Conservation (phyloP, 805 yeast genomes). For the Pichia californica region DNA sequence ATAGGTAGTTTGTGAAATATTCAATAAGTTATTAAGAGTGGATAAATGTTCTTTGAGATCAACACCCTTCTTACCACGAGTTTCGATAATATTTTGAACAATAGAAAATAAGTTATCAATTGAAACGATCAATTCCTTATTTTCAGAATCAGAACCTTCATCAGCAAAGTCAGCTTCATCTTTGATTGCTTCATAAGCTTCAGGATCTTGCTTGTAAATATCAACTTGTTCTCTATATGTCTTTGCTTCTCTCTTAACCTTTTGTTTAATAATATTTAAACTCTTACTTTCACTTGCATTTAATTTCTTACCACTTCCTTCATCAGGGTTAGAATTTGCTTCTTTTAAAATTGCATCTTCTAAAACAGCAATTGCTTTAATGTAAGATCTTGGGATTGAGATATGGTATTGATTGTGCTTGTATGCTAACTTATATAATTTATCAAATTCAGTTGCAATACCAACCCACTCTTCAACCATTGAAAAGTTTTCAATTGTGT, state of each 20-base stretch:
- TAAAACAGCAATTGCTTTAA: constrained; percentile 61
- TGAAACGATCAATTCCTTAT: constrained; percentile 26
- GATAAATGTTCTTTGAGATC: constrained; percentile 75
- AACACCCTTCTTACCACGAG: constrained; percentile 93
- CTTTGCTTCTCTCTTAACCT: constrained; percentile 72
- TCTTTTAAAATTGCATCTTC: constrained; percentile 57
- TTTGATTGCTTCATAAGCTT: constrained; percentile 53
- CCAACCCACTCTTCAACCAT: constrained; percentile 74
- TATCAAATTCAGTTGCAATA: constrained; percentile 73
- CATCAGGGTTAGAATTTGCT: constrained; percentile 44
- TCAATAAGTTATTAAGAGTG: constrained; percentile 55
- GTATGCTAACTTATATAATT: constrained; percentile 56
- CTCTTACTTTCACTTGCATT: constrained; percentile 82
- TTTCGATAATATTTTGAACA: constrained; percentile 69
- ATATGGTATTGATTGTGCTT: constrained; percentile 73
- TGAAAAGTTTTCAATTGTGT: constrained; percentile 61
- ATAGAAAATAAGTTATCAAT: constrained; percentile 54
- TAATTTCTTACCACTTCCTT: constrained; percentile 48
- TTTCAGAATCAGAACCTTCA: constrained; percentile 3
- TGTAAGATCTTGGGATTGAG: constrained; percentile 64
- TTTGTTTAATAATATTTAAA: constrained; percentile 80
- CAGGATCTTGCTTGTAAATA: constrained; percentile 63
- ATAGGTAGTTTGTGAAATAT: constrained; percentile 51
- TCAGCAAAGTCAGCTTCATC: constrained; percentile 6
- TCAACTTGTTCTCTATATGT: constrained; percentile 59